Percentiles rank a stretch among this genome's conserved stretches.
Evolutionary conservation across 331 rosid genomes (phyloP).

Genomic region (Cucumis variabilis): DNA sequence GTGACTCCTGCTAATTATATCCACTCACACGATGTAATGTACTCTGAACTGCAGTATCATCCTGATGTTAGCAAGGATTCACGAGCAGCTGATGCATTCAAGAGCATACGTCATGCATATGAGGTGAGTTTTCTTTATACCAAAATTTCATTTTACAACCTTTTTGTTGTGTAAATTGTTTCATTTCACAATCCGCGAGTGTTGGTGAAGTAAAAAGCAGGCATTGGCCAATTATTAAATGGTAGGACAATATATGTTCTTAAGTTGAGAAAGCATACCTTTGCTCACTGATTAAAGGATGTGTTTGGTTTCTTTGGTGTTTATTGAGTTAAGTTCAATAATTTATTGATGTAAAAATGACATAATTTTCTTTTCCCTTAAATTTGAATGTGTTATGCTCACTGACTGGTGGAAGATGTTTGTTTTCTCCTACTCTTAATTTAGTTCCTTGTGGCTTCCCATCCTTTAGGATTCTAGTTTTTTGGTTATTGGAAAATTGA

Average conservation of each 20-base stretch:
- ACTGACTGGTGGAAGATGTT: neutral
- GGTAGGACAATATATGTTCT: neutral
- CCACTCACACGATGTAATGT: constrained; percentile 1
- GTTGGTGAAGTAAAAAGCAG: constrained; percentile 1
- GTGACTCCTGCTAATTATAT: neutral
- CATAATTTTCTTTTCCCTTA: neutral
- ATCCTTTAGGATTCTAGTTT: neutral
- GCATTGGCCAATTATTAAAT: neutral
- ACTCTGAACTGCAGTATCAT: constrained; percentile 69
- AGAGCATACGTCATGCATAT: constrained; percentile 74
- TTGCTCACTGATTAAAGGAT: neutral
- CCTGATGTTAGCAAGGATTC: constrained; percentile 92
- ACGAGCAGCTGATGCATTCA: constrained; percentile 72
- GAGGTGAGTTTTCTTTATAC: constrained; percentile 54
- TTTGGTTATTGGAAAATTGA: neutral
- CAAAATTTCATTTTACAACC: neutral
- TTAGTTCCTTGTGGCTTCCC: neutral
- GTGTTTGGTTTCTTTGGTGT: neutral
- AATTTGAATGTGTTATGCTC: neutral
- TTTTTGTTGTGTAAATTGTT: neutral
- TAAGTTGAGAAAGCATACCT: neutral
- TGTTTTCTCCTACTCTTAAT: neutral
- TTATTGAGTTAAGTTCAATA: neutral
- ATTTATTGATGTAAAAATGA: constrained; percentile 12
- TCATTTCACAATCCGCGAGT: neutral